Percentiles rank a stretch among this genome's conserved stretches.
Evolutionary conservation across 768 basidiomycete species (phyloP).

Genomic region (Tylopilus sp.): DNA sequence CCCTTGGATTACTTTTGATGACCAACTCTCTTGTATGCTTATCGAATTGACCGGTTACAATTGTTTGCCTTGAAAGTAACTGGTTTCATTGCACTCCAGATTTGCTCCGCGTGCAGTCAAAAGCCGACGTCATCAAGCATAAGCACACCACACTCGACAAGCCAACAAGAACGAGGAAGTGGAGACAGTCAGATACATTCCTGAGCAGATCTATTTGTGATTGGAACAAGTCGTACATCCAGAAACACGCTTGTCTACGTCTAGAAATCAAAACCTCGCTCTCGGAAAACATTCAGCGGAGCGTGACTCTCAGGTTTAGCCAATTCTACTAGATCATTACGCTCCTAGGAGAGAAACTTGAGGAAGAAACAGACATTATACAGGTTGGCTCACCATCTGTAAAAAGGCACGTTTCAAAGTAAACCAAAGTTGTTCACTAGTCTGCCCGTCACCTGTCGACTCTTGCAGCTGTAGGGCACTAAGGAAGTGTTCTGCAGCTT

Average conservation of each 20-base stretch:
- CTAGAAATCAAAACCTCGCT: conserved; percentile 89
- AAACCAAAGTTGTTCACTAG: conserved; percentile 84
- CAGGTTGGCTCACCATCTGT: conserved; percentile 56
- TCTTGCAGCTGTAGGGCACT: conserved; percentile 81
- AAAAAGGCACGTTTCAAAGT: conserved; percentile 81
- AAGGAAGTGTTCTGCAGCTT: conserved; percentile 95
- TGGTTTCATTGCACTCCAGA: too few relatives aligned
- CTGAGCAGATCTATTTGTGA: background rate
- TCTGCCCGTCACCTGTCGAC: conserved; percentile 56
- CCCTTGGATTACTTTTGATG: too few relatives aligned
- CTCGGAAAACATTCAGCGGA: conserved; percentile 69
- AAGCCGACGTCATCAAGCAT: too few relatives aligned
- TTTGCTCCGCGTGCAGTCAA: too few relatives aligned
- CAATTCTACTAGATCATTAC: conserved; percentile 75
- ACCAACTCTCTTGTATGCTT: too few relatives aligned
- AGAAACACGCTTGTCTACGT: conserved; percentile 34
- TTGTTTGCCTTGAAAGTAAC: too few relatives aligned
- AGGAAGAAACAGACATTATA: background rate
- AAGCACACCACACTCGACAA: too few relatives aligned
- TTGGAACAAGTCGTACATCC: background rate
- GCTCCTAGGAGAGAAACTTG: conserved; percentile 47
- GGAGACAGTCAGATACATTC: background rate
- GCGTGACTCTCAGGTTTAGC: conserved; percentile 60
- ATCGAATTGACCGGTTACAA: too few relatives aligned
- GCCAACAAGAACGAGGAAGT: too few relatives aligned